Base-by-base conservation (phyloP, 352 stramenopile genomes). In the Pythium vanterpoolii region DNA sequence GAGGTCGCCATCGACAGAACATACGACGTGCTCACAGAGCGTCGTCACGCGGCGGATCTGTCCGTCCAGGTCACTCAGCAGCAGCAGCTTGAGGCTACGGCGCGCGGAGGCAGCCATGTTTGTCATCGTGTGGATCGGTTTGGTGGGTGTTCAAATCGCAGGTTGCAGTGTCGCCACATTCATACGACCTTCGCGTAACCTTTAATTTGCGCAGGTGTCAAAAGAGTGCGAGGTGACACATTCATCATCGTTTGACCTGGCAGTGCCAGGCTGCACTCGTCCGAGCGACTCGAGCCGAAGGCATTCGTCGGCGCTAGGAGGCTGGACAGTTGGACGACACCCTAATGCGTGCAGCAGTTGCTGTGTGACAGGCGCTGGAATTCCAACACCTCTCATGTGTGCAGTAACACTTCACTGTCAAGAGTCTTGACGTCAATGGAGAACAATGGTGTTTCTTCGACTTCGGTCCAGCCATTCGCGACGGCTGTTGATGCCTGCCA, bases 11-110 rank as follows among this genome's bases (percentile, higher is more conserved):
- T 89, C 75, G 13, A 74, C 55, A 0, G 78, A 92, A 76, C 80
- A 78, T 46, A 90, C 78, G 24, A 91, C 53, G 39, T 78, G 67
- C 62, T 95, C 85, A 47, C 85, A 93, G 21, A 95, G 73, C 55
- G 77, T 72, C 46, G 89, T 93, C n/a, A 91, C 81, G 51, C 73
- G 81, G 48, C 64, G 50, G 56, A 82, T 86, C 38, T 84, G 72
- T 0, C 79, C 81, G 38, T 80, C 72, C 18, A 91, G 64, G 50
- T 92, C 78, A 66, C 79, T 89, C 34, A 93, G 61, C 56, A 91
- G 51, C 51, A 95, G 72, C 65, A 95, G 65, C 68, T 92, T 92
- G 40, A 93, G 74, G 54, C n/a, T n/a, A n/a, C 54, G 64, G n/a
- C 43, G 61, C 27, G 42, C 5, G 8, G 36, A n/a, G 8, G 62